Evolutionary conservation across 169 alveolate species (phyloP), one percentile per base, ranked within the genome.

Genomic region (Cryptosporidium ubiquitum): DNA sequence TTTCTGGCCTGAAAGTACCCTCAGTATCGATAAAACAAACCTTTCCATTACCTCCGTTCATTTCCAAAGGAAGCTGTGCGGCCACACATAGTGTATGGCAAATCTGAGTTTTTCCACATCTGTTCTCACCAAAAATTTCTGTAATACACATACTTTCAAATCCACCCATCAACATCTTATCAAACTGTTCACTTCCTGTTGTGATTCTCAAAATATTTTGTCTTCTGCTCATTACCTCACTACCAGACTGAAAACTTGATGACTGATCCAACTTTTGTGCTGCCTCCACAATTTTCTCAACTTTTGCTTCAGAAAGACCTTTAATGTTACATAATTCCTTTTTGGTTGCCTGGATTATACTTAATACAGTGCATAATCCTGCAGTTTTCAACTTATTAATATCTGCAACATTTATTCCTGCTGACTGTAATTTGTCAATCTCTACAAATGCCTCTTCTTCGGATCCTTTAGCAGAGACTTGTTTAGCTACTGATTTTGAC

Each of bases 381-480:
- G 98, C 97, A 47, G 95, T 96, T 57, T 94, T 95, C 7, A 97
- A 85, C 92, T 96, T 97, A 33, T 94, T 92, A 35, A 97, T 95
- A 93, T 97, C 99, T 68, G 96, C 95, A 20, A 95, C 96, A 52
- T 94, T 96, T 14, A 97, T 95, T 16, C 99, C 99, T 66, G 93
- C 89, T 47, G 95, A 96, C 86, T 95, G 96, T 12, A 97, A 91
- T 52, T 92, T 91, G 35, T 96, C 96, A 18, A 95, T 93, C 23
- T 79, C 89, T 26, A 79, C 89, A 29, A 42, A 79, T n/a, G 75
- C 37, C 33, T 79, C 70, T 93, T 92, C 84, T 75, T 93, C 75
- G 4, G 31, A 35, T 29, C 73, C 60, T 6, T 79, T 79, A n/a
- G 89, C 89, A 47, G 75, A 64, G 7, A 79, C 89, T 47, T 79